phyloP scores from a whole-genome alignment of 306 rosid species.

The Pyrus betulifolia region DNA sequence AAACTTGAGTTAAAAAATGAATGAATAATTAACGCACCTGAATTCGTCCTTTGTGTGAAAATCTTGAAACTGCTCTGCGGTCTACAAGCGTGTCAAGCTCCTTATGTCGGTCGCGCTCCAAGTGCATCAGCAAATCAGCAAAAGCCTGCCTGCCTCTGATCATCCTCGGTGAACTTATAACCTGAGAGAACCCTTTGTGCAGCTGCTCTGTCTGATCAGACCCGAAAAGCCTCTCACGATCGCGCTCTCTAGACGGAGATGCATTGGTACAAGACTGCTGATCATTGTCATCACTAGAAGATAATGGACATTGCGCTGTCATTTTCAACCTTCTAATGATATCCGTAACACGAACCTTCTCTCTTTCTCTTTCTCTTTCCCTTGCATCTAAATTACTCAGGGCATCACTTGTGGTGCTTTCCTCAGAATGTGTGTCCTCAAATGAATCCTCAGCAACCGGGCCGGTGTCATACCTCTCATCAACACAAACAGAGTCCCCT shows the following conservation, averaged over 20 bases:
- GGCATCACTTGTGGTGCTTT: constrained; percentile 15
- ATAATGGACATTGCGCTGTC: constrained; percentile 17
- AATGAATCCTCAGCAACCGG: constrained; percentile 18
- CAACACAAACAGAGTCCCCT: constrained; percentile 22
- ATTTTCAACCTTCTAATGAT: constrained; percentile 54
- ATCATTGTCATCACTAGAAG: constrained; percentile 29
- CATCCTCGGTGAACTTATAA: constrained; percentile 30
- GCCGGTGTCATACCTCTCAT: constrained; percentile 26
- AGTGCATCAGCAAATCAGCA: constrained; percentile 55
- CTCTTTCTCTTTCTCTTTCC: constrained; percentile 32
- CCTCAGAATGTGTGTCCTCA: constrained; percentile 41
- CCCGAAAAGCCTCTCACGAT: constrained; percentile 3
- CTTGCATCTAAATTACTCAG: constrained; percentile 23
- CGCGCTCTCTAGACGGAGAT: constrained; percentile 24
- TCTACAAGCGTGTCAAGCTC: constrained; percentile 49
- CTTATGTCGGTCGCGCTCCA: constrained; percentile 52
- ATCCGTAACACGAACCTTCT: constrained; percentile 60
- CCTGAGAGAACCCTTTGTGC: constrained; percentile 12
- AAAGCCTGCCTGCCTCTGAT: constrained; percentile 78
- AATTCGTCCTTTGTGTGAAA: constrained; percentile 71
- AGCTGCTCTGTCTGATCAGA: constrained; percentile 21
- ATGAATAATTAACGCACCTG: constrained; percentile 42
- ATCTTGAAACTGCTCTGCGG: constrained; percentile 60
- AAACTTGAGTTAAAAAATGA: neutral
- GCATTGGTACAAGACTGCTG: constrained; percentile 3